These are phyloP conservation scores for Lolium multiflorum DNA, from an alignment of 176 grass and related monocot genomes.

Conservation along the genomic window DNA sequence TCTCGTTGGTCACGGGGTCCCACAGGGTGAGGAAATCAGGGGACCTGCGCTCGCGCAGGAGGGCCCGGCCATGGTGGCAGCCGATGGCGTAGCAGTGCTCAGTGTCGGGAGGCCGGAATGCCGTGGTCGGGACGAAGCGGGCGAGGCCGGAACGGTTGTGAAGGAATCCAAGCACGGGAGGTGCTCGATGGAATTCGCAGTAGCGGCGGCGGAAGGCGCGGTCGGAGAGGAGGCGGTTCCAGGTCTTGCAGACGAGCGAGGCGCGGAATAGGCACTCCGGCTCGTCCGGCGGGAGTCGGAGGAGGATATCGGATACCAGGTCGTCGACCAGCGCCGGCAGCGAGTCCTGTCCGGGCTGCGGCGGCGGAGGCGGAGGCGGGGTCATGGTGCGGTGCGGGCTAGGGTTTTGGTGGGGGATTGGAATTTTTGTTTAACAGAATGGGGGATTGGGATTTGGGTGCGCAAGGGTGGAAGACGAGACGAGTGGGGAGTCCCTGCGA, in stretches of 20 bases:
- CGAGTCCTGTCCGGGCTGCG: neutral
- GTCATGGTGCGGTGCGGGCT: neutral
- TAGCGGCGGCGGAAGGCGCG: neutral
- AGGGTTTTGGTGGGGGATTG: no score
- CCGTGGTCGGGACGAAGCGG: neutral
- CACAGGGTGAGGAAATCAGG: neutral
- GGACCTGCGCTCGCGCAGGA: neutral
- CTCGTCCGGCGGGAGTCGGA: neutral
- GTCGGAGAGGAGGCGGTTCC: neutral
- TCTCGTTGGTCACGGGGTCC: conserved; percentile 1
- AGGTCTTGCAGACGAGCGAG: neutral
- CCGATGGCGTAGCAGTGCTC: neutral
- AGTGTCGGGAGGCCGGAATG: neutral
- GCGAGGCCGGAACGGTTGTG: neutral
- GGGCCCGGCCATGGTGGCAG: conserved; percentile 8
- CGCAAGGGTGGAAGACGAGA: no score
- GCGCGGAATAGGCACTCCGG: neutral
- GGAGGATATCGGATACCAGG: neutral
- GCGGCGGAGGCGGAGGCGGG: neutral
- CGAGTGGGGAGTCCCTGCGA: no score
- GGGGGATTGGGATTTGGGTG: no score
- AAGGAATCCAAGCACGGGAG: neutral
- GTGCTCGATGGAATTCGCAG: neutral
- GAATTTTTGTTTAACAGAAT: no score
- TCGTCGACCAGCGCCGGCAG: neutral